Base-by-base conservation (phyloP, 257 asterid genomes). In the Cruciata laevipes region DNA sequence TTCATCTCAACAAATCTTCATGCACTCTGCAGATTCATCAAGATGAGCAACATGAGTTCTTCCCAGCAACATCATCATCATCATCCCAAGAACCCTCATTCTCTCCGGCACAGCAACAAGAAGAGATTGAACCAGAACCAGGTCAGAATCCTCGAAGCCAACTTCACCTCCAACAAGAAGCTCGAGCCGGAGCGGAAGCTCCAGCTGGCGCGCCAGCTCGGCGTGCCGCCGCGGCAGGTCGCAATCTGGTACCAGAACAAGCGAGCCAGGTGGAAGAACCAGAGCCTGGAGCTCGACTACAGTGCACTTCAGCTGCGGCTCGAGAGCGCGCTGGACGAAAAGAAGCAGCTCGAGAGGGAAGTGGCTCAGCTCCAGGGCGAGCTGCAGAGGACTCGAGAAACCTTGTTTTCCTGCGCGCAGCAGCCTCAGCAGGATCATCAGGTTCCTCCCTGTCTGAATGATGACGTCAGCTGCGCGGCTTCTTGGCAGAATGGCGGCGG, bases 221-320 rank as follows among this genome's bases (percentile, higher is more conserved):
- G 93, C 23, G 85, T 89, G 8, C 95, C 95, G 0, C 91, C 97
- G 0, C 68, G 98, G 12, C 98, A 92, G 70, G 79, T 92, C 33
- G 97, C 98, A 4, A 87, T 92, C 4, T 89, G 98, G 98, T 87
- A 89, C 60, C 98, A 92, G 66, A 92, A 92, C 81, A 87, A 80
- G 75, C 67, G 96, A 16, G 96, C 97, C 11, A 76, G 98, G 1
- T 89, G 97, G 98, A 89, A 83, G 88, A 89, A 72, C 44, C 97
- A 92, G 80, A 86, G 83, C 69, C 86, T 92, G 4, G 98, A 89
- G 20, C 71, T 86, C 0, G 96, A 86, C 77, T 74, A 77, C 69
- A 75, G 79, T 63, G 79, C 89, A 10, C 80, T 89, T 16, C 95
- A 89, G 66, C 64, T 65, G 0, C 77, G 77, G 74, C 87, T 92